These are phyloP conservation scores for Vicia faba DNA, from an alignment of 306 rosid genomes.

Conservation along the genomic window DNA sequence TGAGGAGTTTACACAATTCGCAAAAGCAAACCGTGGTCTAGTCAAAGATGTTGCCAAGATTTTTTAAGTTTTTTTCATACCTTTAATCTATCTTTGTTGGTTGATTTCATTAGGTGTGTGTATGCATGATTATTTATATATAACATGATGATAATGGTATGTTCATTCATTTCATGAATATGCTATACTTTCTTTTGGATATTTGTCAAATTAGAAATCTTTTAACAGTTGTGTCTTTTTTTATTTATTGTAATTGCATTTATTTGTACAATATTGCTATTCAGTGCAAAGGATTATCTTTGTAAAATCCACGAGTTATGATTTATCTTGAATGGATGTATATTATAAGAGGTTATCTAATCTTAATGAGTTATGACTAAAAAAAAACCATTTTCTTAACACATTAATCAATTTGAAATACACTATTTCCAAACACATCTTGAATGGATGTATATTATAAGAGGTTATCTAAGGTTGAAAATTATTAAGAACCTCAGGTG, in stretches of 20 bases:
- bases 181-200: slow-evolving; percentile 28
- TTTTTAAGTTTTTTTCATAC: slow-evolving; percentile 36
- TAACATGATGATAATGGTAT: slow-evolving; percentile 30
- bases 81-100: not conserved
- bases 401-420: too few species aligned
- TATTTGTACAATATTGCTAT: too few species aligned
- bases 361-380: not conserved
- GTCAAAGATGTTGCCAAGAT: slow-evolving; percentile 74
- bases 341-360: not conserved
- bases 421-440: too few species aligned
- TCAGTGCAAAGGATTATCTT: too few species aligned
- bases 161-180: slow-evolving; percentile 30
- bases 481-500: too few species aligned
- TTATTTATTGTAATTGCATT: not conserved
- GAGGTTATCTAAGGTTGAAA: not conserved
- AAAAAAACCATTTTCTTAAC: too few species aligned
- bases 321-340: too few species aligned
- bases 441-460: not conserved
- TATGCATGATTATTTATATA: slow-evolving; percentile 32
- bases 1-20: slow-evolving; percentile 62
- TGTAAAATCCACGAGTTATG: too few species aligned
- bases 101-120: slow-evolving; percentile 19
- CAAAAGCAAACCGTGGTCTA: slow-evolving; percentile 63
- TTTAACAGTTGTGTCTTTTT: not conserved
- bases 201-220: slow-evolving; percentile 25